Conservation (phyloP, 768 basidiomycete species). For the Pleurotus ostreatus region DNA sequence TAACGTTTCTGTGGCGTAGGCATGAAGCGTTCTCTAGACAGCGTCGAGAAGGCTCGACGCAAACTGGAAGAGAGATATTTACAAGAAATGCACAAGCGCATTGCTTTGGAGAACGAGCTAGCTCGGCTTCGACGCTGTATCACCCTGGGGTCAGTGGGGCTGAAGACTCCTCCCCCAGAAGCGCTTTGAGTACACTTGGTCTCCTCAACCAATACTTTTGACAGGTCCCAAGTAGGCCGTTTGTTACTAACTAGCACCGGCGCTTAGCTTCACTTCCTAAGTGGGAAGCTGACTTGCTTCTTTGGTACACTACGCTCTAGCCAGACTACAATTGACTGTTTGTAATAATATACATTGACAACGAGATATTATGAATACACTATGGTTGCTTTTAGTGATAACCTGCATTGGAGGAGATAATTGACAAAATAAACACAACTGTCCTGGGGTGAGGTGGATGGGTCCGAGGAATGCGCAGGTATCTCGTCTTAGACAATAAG, state of each 20-base stretch:
- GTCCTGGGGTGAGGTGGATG: no score
- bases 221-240: no score
- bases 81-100: constrained; percentile 11
- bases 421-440: not conserved
- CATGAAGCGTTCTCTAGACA: constrained; percentile 11
- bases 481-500: not conserved
- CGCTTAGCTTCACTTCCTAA: not conserved
- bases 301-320: not conserved
- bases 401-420: not conserved
- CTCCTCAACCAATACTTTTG: no score
- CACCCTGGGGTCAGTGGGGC: not conserved
- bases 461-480: not conserved
- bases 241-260: not conserved
- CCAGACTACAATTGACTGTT: no score
- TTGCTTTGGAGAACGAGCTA: constrained; percentile 11
- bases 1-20: not conserved
- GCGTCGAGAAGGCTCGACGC: constrained; percentile 13
- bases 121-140: constrained; percentile 8
- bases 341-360: not conserved
- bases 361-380: not conserved
- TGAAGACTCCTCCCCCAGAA: not conserved
- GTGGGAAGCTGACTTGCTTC: not conserved
- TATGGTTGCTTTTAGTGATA: not conserved
- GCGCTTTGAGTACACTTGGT: not conserved
- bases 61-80: constrained; percentile 11